Conservation (phyloP, 2,329 filamentous ascomycete genomes). For the Colletotrichum sp. region DNA sequence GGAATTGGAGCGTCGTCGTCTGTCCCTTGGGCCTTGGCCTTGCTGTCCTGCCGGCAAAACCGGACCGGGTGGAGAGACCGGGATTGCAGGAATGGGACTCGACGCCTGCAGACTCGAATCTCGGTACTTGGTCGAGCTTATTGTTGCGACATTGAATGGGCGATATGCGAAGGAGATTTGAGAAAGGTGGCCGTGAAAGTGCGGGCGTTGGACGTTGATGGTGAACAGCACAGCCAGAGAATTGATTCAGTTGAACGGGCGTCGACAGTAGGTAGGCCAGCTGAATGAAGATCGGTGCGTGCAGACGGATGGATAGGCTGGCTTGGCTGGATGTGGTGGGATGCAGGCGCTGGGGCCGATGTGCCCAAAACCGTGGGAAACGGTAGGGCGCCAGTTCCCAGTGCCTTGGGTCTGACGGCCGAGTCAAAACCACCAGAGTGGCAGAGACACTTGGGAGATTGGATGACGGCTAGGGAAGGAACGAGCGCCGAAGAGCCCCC, state of each 20-base stretch:
- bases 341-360: background rate
- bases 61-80: background rate
- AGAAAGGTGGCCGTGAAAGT: background rate
- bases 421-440: background rate
- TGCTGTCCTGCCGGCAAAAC: background rate
- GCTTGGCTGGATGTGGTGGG: background rate
- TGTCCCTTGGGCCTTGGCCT: background rate
- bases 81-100: background rate
- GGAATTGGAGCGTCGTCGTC: background rate
- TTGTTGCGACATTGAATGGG: background rate
- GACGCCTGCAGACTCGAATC: background rate
- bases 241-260: background rate
- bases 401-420: slow-evolving; percentile 13
- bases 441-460: slow-evolving; percentile 6
- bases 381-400: background rate
- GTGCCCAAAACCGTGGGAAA: slow-evolving; percentile 8
- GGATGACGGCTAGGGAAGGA: slow-evolving; percentile 14
- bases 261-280: background rate
- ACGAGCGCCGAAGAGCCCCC: slow-evolving; percentile 3
- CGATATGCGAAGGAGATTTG: background rate
- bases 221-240: background rate
- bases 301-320: background rate
- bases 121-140: background rate
- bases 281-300: background rate
- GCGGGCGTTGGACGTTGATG: background rate